Percentiles rank a stretch among this genome's conserved stretches.
These are phyloP conservation scores for Vachellia collinsii DNA, from an alignment of 306 rosid species.

Conservation along the genomic window DNA sequence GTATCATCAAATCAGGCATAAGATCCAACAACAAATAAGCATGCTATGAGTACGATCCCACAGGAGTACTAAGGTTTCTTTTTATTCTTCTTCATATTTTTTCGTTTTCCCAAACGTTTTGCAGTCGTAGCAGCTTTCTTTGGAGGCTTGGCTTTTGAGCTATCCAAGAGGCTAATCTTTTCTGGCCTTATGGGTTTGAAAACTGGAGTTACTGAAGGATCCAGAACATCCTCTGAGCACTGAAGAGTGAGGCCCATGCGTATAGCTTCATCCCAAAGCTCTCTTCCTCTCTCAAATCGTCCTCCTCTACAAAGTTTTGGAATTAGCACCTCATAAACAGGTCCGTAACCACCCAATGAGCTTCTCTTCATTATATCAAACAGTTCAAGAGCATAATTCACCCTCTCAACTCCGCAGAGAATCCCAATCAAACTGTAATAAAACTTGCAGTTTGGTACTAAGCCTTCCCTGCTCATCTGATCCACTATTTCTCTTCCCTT, in stretches of 20 bases:
- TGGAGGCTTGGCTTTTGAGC: constrained; percentile 39
- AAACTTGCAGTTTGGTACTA: constrained; percentile 64
- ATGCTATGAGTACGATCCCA: background rate
- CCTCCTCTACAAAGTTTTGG: constrained; percentile 80
- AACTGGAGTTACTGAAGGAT: constrained; percentile 76
- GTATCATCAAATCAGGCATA: constrained; percentile 16
- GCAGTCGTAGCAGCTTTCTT: constrained; percentile 33
- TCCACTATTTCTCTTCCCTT: constrained; percentile 71
- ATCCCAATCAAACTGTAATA: constrained; percentile 84
- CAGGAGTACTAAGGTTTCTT: constrained; percentile 24
- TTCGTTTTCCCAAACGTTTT: constrained; percentile 41
- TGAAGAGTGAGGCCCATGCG: constrained; percentile 62
- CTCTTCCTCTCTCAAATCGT: constrained; percentile 69
- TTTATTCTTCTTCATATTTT: constrained; percentile 6
- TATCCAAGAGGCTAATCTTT: constrained; percentile 41
- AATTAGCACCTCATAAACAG: constrained; percentile 83
- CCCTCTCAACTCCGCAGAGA: constrained; percentile 77
- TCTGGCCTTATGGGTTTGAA: constrained; percentile 58
- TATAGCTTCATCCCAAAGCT: constrained; percentile 80
- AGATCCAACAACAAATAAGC: background rate
- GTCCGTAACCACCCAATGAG: constrained; percentile 74
- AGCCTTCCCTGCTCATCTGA: constrained; percentile 70
- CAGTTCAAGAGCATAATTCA: constrained; percentile 69
- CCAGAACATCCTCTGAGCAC: constrained; percentile 67
- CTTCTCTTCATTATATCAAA: constrained; percentile 76